Evolutionary conservation across 2,329 filamentous ascomycete species (phyloP), one percentile per base, ranked within the genome.

Genomic region (Fusarium tupiense): DNA sequence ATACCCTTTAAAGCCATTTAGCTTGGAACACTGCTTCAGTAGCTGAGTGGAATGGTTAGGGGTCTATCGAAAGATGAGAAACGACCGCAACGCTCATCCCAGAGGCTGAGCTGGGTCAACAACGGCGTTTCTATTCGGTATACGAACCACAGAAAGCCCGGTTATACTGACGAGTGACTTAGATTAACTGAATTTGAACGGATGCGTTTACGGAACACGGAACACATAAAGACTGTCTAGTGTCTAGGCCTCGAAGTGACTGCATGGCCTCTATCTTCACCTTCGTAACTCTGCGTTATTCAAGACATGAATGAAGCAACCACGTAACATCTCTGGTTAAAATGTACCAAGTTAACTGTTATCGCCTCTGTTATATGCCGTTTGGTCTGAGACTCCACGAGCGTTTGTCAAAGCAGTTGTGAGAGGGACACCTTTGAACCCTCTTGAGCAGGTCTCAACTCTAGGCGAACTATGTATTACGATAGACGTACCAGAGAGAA

Each of bases 21-120:
- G 10, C 13, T n/a, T 2, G 16, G 3, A 6, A 12, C 1, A 7
- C 6, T 14, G 19, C 3, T 29, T 2, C 4, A 29, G 14, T 9
- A 54, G 52, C 13, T 40, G 8, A 7, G 2, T 13, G 13, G 33
- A 3, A 20, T 19, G 10, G 10, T 5, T 38, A 11, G 4, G 24
- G 29, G 20, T 8, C 33, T n/a, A 29, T 13, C 3, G 2, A 22
- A 29, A 13, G 24, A 29, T 22, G 35, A 12, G 24, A 26, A 20
- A 5, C 13, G 6, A 26, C 17, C 31, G 35, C 9, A 26, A 8
- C 4, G n/a, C 2, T 11, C 50, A 37, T 37, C 7, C n/a, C n/a
- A 37, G n/a, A 53, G 50, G 37, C 50, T 17, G 50, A 26, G 19
- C 17, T 10, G 2, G 50, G 19, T 2, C 13, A 22, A 20, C 19